A percentile compares a stretch with the other conserved stretches of the same genome.
Conservation (phyloP, 805 yeast species). For the Yamadazyma philogaea region DNA sequence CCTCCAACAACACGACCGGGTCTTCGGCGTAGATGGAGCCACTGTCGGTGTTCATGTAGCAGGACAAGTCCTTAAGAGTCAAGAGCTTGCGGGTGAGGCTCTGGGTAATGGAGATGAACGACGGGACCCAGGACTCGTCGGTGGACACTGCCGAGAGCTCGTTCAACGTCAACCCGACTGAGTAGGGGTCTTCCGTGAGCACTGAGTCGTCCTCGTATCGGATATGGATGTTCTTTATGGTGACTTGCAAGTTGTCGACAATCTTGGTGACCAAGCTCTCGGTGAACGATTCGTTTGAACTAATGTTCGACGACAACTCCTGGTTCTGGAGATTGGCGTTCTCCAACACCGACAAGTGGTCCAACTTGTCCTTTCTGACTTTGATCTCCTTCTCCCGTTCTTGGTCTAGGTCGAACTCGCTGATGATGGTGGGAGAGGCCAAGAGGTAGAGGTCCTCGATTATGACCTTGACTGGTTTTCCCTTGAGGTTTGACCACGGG, state of each 20-base stretch:
- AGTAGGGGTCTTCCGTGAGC: conserved; percentile 71
- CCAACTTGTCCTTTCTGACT: conserved; percentile 63
- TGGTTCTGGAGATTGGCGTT: conserved; percentile 38
- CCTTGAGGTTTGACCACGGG: conserved; percentile 94
- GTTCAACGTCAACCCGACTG: conserved; percentile 76
- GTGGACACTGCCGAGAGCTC: conserved; percentile 93
- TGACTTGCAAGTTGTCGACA: conserved; percentile 87
- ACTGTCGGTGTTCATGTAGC: conserved; percentile 80
- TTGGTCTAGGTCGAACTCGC: conserved; percentile 53
- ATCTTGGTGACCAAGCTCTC: conserved; percentile 85
- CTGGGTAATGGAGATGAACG: conserved; percentile 71
- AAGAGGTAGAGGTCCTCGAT: conserved; percentile 85
- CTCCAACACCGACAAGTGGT: conserved; percentile 62
- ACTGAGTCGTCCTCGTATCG: conserved; percentile 81
- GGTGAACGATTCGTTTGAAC: conserved; percentile 74
- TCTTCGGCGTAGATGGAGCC: conserved; percentile 46
- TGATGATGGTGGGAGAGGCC: conserved; percentile 64
- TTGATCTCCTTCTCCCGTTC: conserved; percentile 59
- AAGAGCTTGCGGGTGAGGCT: conserved; percentile 71
- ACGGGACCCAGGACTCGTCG: conserved; percentile 79
- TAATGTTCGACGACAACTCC: conserved; percentile 30
- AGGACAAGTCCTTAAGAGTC: conserved; percentile 67
- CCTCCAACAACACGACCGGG: conserved; percentile 45
- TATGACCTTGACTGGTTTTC: conserved; percentile 83
- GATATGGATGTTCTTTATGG: conserved; percentile 86